Conservation (phyloP, 768 basidiomycete species). For the Boletus rubescentipes region DNA sequence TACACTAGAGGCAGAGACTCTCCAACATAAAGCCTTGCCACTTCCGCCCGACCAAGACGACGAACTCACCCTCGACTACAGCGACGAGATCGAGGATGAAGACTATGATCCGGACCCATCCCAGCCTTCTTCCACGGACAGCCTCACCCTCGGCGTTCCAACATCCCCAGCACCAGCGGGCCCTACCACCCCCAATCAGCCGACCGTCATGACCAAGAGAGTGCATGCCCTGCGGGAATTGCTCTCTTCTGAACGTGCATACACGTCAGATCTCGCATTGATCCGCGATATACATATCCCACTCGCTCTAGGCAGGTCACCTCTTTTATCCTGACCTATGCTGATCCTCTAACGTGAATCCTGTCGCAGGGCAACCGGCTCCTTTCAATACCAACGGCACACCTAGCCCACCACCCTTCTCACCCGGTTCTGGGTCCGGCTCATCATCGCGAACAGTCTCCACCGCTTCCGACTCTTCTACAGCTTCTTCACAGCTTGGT, state of each 20-base stretch:
- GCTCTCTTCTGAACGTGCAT: slow-evolving; percentile 75
- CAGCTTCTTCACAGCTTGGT: slow-evolving; percentile 47
- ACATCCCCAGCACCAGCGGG: slow-evolving; percentile 2
- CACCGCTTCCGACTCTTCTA: slow-evolving; percentile 49
- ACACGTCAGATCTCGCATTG: slow-evolving; percentile 79
- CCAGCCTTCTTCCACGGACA: slow-evolving; percentile 25
- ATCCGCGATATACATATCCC: slow-evolving; percentile 79
- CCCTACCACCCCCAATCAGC: slow-evolving; percentile 30
- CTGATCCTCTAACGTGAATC: slow-evolving; percentile 11
- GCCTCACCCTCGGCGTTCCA: slow-evolving; percentile 22
- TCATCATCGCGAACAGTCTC: slow-evolving; percentile 41
- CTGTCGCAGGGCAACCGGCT: slow-evolving; percentile 39
- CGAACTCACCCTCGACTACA: slow-evolving; percentile 19
- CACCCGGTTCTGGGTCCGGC: slow-evolving; percentile 36
- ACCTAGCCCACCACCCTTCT: slow-evolving; percentile 27
- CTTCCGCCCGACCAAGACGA: slow-evolving; percentile 30
- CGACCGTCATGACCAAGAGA: slow-evolving; percentile 56
- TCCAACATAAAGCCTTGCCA: slow-evolving; percentile 32
- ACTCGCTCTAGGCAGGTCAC: slow-evolving; percentile 63
- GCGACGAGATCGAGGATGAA: slow-evolving; percentile 26
- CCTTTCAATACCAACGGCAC: slow-evolving; percentile 34
- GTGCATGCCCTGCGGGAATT: slow-evolving; percentile 77
- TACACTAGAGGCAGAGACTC: slow-evolving; percentile 29
- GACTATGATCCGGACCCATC: slow-evolving; percentile 29
- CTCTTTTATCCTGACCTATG: slow-evolving; percentile 1